Evolutionary conservation across 306 rosid species (phyloP).

Genomic region (Morella rubra): DNA sequence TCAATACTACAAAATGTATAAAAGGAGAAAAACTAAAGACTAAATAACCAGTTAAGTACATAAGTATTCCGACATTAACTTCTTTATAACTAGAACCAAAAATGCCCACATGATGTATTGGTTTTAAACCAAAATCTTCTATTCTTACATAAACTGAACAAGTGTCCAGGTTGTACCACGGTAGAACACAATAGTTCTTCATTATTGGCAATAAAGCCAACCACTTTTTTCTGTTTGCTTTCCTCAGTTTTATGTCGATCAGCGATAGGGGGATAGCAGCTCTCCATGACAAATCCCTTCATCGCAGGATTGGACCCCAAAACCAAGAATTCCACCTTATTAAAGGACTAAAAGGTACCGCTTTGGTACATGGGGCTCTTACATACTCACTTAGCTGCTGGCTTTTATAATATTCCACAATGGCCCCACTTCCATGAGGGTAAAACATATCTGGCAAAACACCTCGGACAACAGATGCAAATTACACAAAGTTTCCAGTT

Average conservation of each 20-base stretch:
- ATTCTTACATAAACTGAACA: neutral
- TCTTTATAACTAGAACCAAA: neutral
- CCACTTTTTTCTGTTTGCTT: too few relatives aligned
- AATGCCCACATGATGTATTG: neutral
- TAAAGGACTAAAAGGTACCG: neutral
- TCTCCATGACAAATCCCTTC: neutral
- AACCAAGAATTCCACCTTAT: neutral
- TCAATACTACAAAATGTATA: neutral
- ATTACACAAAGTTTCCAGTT: neutral
- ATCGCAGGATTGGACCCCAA: neutral
- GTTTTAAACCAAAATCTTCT: neutral
- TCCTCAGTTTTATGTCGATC: neutral
- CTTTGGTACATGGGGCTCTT: neutral
- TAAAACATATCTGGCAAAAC: neutral
- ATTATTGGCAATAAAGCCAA: too few relatives aligned
- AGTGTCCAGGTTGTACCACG: neutral
- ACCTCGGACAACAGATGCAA: neutral
- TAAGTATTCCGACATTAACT: neutral
- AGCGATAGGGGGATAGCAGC: neutral
- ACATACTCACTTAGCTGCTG: neutral
- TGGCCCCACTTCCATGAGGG: neutral
- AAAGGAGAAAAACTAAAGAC: constrained; percentile 1
- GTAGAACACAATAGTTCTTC: too few relatives aligned
- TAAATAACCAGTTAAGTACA: neutral
- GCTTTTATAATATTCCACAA: neutral